Evolutionary conservation across 148 eudicot genomes (phyloP).

Genomic region (Amaranthus hypochondriacus): DNA sequence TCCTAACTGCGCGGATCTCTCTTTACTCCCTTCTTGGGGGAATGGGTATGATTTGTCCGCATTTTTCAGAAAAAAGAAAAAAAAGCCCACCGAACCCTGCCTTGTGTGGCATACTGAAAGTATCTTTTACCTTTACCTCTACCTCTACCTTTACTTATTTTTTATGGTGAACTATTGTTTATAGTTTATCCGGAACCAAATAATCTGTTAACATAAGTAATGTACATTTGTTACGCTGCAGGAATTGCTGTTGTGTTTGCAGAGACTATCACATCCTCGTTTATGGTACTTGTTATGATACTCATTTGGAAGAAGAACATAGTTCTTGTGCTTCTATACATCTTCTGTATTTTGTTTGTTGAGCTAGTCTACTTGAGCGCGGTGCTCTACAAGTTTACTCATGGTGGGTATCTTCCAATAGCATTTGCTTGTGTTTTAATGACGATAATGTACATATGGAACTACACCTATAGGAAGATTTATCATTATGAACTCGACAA

Average conservation of each 20-base stretch:
- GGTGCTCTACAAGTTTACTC: constrained; percentile 41
- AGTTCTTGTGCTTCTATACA: constrained; percentile 23
- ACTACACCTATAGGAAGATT: constrained; percentile 32
- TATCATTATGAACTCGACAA: constrained; percentile 41
- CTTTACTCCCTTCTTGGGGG: too few relatives aligned
- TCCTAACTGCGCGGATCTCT: not conserved
- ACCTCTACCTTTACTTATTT: not conserved
- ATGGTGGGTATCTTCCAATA: constrained; percentile 44
- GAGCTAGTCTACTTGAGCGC: constrained; percentile 38
- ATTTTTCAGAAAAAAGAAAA: too few relatives aligned
- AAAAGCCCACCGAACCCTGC: too few relatives aligned
- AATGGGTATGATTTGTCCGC: too few relatives aligned
- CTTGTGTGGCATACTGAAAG: too few relatives aligned
- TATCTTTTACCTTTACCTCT: not conserved
- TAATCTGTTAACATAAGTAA: not conserved
- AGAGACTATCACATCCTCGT: constrained; percentile 33
- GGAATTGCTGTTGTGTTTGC: constrained; percentile 48
- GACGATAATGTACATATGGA: constrained; percentile 39
- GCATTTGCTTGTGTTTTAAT: constrained; percentile 33
- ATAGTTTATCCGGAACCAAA: not conserved
- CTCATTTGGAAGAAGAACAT: constrained; percentile 41
- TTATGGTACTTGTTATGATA: constrained; percentile 40
- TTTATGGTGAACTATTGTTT: not conserved
- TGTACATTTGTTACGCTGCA: constrained; percentile 1
- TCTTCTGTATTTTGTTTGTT: constrained; percentile 25